A percentile compares a stretch with the other conserved stretches of the same genome.
Conservation (phyloP, 2,329 filamentous ascomycete species). For the Fusarium pseudonygamai region DNA sequence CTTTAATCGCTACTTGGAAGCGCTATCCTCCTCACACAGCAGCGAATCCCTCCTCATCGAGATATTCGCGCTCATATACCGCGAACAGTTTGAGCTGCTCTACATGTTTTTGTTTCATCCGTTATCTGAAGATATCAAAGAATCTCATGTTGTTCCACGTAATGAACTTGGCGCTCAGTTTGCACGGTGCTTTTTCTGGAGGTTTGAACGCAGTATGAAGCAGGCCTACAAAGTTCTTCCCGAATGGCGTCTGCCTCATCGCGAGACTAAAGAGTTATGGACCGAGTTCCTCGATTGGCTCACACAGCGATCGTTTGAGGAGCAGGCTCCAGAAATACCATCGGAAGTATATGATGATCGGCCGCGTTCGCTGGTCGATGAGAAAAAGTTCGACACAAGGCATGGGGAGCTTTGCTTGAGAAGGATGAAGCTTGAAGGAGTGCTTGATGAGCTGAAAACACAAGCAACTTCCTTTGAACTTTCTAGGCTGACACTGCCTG, state of each 20-base stretch:
- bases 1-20: background rate
- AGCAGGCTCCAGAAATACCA: background rate
- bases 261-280: background rate
- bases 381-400: too few relatives aligned
- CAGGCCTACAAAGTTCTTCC: too few relatives aligned
- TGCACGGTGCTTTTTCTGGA: background rate
- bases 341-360: too few relatives aligned
- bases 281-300: background rate
- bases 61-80: background rate
- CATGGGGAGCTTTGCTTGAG: too few relatives aligned
- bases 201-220: background rate
- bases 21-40: accelerated
- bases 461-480: too few relatives aligned
- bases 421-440: background rate
- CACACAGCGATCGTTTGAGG: accelerated
- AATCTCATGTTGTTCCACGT: too few relatives aligned
- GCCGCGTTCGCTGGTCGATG: accelerated
- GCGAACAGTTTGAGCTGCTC: background rate
- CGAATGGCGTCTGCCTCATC: accelerated
- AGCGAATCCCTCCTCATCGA: accelerated
- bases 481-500: accelerated
- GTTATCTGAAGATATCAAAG: too few relatives aligned
- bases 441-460: too few relatives aligned
- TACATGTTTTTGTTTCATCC: too few relatives aligned
- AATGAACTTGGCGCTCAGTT: background rate